Conservation (phyloP, 2,329 filamentous ascomycete species). For the Colletotrichum sansevieriae region DNA sequence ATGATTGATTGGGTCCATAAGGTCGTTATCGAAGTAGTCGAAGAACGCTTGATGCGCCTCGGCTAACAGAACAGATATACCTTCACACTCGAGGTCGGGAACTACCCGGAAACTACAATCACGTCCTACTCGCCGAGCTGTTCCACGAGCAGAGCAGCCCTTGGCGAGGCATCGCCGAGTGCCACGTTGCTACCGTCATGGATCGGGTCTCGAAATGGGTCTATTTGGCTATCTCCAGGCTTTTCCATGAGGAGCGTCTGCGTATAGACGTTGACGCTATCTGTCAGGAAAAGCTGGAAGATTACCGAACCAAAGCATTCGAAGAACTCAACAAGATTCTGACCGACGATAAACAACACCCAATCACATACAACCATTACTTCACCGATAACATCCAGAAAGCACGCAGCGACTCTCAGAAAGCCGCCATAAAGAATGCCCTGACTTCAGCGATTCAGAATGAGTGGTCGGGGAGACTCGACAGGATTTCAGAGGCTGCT, state of each 20-base stretch:
- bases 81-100: conserved; percentile 54
- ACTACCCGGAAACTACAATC: conserved; percentile 72
- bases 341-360: conserved; percentile 50
- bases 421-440: neutral
- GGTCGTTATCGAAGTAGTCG: neutral
- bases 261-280: neutral
- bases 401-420: conserved; percentile 39
- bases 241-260: conserved; percentile 21
- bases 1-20: conserved; percentile 10
- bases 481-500: too few species aligned
- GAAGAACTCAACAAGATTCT: conserved; percentile 27
- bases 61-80: neutral
- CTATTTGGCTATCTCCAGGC: neutral
- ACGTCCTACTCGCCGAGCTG: conserved; percentile 68
- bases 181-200: conserved; percentile 3
- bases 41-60: too few species aligned
- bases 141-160: conserved; percentile 70
- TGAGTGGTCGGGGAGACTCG: too few species aligned
- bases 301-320: neutral
- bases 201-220: conserved; percentile 16
- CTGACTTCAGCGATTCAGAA: neutral
- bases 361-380: conserved; percentile 67
- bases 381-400: conserved; percentile 56
- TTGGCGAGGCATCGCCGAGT: conserved; percentile 55
- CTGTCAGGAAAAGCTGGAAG: neutral